Evolutionary conservation across 495 filamentous ascomycete genomes (phyloP), one percentile per base, ranked within the genome.

Genomic region (Cercophora newfieldiana): DNA sequence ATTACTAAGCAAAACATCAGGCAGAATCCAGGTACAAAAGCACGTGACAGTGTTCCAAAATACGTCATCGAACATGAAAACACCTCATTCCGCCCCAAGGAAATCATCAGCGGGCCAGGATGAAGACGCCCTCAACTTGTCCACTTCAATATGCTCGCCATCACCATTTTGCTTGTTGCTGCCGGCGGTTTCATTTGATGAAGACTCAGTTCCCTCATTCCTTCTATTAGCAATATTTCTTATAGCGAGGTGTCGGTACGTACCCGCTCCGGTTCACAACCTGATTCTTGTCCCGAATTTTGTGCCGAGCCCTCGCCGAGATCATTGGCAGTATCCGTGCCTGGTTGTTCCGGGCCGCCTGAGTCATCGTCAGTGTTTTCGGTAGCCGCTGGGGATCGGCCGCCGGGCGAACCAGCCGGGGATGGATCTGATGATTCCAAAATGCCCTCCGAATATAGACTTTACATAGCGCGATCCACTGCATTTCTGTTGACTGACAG

Each of bases 1-100:
- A 56, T 56, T 56, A 56, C 53, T 56, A 56, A 56, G 53, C 53
- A 56, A 56, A 56, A 18, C 53, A 29, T 56, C 18, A 56, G 48
- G 48, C 48, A 6, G 48, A 51, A 51, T 51, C 5, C 18, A 47
- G 37, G 53, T 56, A 29, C 53, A 24, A 56, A 56, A 56, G 53
- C 53, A 29, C 53, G 53, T 18, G 53, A 25, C 21, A 4, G 4
- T 4, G 53, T 56, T 56, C 53, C 3, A 3, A 3, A 56, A 19
- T 53, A 53, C 53, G 53, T 56, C 53, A 56, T 56, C 53, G 3
- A 18, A 56, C 53, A 3, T 51, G 48, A 51, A 51, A 51, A 51
- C 18, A 6, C 48, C 18, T 51, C 48, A 6, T 51, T 22, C 48
- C 48, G 48, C n/a, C 37, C 37, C 18, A 56, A 29, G 25, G 53